Base-by-base conservation (phyloP, 176 grass and related monocot species). In the Musa acuminata region DNA sequence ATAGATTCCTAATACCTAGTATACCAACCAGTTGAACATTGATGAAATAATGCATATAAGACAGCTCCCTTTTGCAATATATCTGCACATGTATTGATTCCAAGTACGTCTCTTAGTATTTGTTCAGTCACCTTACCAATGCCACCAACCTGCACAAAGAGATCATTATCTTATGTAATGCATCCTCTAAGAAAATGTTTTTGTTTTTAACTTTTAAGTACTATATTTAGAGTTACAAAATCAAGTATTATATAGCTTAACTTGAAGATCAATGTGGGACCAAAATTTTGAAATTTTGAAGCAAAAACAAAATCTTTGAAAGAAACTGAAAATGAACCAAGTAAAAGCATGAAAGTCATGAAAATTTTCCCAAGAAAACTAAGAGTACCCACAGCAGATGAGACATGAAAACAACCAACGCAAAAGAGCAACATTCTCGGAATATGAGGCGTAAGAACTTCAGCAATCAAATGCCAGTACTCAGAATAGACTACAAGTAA, bases 111-210 rank as follows among this genome's bases (percentile, higher is more conserved):
- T 58, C n/a, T 78, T 78, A 98, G 74, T 75, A 91, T 87, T 53
- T 88, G 81, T 77, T 98, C 94, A 74, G 94, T 93, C 72, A 93
- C 94, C 80, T 98, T 91, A 79, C 94, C 94, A 77, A 98, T 98
- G 76, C 94, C 94, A 81, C 90, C 87, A 80, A 98, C 92, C 94
- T 98, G 84, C 67, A 75, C 49, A 85, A 63, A 85, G n/a, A 87
- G 3, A 43, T 43, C 35, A 43, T 43, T 43, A 43, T 43, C 35
- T 43, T 84, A 82, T 85, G 85, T 70, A 91, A 83, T 11, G 58
- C 72, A 84, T 84, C 1, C 82, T 67, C 76, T 84, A 83, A 81
- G 65, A 13, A n/a, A 9, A 17, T 59, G 7, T 60, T 43, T n/a
- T n/a, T 60, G 57, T 60, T 2, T n/a, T 7, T 4, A 43, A 43